Evolutionary conservation across 2,329 filamentous ascomycete genomes (phyloP).

Genomic region (Pseudogymnoascus sp.): DNA sequence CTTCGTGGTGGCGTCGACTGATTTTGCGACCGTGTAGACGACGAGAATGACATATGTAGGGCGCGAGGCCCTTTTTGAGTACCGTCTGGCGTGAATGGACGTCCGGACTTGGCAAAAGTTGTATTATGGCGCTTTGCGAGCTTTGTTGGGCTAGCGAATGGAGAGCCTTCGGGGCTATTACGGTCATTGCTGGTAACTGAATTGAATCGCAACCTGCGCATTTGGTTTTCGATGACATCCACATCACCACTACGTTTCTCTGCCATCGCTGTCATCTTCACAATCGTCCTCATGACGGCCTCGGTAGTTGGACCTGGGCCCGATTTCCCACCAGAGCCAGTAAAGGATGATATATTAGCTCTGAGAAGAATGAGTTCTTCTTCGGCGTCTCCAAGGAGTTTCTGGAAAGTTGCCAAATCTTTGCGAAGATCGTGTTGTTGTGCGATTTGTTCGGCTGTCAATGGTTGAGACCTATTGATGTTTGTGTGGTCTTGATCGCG

Average conservation of each 20-base stretch:
- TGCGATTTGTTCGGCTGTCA: slow-evolving; percentile 75
- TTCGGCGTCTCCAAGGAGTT: slow-evolving; percentile 68
- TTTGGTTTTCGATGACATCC: slow-evolving; percentile 78
- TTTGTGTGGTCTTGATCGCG: slow-evolving; percentile 60
- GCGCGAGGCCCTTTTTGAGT: slow-evolving; percentile 19
- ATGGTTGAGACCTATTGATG: slow-evolving; percentile 58
- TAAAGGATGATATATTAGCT: slow-evolving; percentile 59
- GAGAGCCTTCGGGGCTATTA: slow-evolving; percentile 34
- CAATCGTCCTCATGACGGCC: slow-evolving; percentile 82
- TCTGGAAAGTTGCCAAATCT: slow-evolving; percentile 65
- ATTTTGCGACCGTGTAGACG: slow-evolving; percentile 19
- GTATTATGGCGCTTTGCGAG: slow-evolving; percentile 19
- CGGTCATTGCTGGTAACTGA: slow-evolving; percentile 18
- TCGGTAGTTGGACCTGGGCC: slow-evolving; percentile 67
- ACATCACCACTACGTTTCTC: slow-evolving; percentile 88
- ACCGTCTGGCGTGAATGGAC: slow-evolving; percentile 26
- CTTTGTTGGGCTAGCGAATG: slow-evolving; percentile 28
- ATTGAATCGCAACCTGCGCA: slow-evolving; percentile 60
- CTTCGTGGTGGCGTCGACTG: slow-evolving; percentile 40
- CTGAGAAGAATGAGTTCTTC: slow-evolving; percentile 71
- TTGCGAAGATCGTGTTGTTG: slow-evolving; percentile 78
- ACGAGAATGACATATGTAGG: slow-evolving; percentile 24
- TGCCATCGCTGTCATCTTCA: slow-evolving; percentile 85
- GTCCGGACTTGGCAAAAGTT: slow-evolving; percentile 21
- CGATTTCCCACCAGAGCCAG: slow-evolving; percentile 36